These are phyloP conservation scores for Calonectria leucothoes DNA, from an alignment of 2,329 filamentous ascomycete species.

Conservation along the genomic window DNA sequence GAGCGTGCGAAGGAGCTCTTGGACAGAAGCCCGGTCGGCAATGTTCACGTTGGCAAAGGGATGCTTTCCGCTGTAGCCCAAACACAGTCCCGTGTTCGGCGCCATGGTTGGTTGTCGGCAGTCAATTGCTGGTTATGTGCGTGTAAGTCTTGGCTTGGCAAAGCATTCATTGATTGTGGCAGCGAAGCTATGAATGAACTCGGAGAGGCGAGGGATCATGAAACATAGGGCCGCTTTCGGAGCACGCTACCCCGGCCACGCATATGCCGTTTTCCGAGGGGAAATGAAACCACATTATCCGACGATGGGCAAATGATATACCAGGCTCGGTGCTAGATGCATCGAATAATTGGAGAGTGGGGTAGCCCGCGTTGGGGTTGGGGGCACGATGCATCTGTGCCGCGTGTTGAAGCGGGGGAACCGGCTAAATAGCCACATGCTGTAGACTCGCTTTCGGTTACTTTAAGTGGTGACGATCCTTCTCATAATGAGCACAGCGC, in stretches of 20 bases:
- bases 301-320: background rate
- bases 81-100: conserved; percentile 39
- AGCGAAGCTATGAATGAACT: background rate
- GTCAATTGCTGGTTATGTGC: background rate
- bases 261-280: background rate
- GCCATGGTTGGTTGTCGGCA: conserved; percentile 28
- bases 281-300: background rate
- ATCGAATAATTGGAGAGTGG: background rate
- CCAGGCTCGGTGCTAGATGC: background rate
- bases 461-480: background rate
- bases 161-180: background rate
- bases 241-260: background rate
- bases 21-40: conserved; percentile 65
- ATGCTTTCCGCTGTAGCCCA: conserved; percentile 66
- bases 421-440: background rate
- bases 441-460: background rate
- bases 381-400: background rate
- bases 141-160: background rate
- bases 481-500: background rate
- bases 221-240: background rate
- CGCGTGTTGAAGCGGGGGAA: background rate
- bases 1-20: conserved; percentile 70
- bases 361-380: background rate
- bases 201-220: background rate
- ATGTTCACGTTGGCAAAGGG: conserved; percentile 66